Base-by-base conservation (phyloP, 2,329 filamentous ascomycete species). In the Epichloe sibirici region DNA sequence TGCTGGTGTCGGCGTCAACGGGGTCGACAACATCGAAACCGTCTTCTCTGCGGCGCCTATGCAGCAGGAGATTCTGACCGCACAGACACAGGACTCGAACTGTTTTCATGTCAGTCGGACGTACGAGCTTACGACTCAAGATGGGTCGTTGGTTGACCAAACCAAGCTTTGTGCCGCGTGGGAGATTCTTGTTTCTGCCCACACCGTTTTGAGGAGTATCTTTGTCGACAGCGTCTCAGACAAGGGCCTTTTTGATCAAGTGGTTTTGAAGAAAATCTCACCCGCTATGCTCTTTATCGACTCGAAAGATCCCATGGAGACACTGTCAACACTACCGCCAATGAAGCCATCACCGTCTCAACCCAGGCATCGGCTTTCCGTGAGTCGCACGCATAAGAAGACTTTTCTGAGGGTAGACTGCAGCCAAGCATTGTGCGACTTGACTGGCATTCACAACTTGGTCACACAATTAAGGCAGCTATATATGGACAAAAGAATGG, bases 281-380 rank as follows among this genome's bases (percentile, higher is more conserved):
- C 74, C 76, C 0, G 70, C 67, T 38, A 78, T 79, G 71, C 64
- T 79, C 4, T 79, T 78, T 51, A 70, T 79, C 45, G 76, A 79
- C 49, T 70, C 71, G 2, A 65, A 64, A 0, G 50, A 60, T 58
- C 68, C 47, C 54, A 67, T 52, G 61, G 71, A 58, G 60, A 74
- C 58, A 61, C 69, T 52, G 56, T 70, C 55, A 55, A 65, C 51
- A 57, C 61, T 78, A 0, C 73, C 75, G 0, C 64, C 70, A 5
- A 59, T 77, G 45, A 65, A 64, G 38, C 61, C 54, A 46, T 65
- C 51, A 53, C 62, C 56, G 57, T 68, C 59, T 1, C 69, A 72
- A 47, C 74, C 76, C 8, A 70, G 72, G 28, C 76, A 79, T 58
- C 64, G 76, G 28, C 67, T 79, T 3, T 72, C 74, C 0, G 73